Conservation (phyloP, 2,329 filamentous ascomycete species). For the Colletotrichum noveboracense region DNA sequence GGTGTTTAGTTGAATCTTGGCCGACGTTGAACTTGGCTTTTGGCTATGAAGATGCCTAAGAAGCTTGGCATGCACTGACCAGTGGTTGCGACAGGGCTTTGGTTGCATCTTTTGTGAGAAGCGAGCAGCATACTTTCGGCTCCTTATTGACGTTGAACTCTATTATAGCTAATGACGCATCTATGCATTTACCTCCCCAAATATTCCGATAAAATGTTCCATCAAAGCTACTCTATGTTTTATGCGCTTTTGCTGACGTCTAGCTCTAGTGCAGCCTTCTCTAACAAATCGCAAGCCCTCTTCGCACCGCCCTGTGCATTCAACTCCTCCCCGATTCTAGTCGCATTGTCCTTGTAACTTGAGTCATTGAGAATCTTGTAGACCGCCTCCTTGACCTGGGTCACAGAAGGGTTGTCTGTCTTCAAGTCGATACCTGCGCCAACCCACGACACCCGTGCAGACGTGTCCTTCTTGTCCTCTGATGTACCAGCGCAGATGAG, state of each 20-base stretch:
- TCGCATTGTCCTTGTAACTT: conserved; percentile 27
- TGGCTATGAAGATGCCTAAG: neutral
- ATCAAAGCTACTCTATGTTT: neutral
- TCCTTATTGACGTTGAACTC: neutral
- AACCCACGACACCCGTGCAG: conserved; percentile 35
- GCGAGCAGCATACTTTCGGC: neutral
- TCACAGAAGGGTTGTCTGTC: conserved; percentile 35
- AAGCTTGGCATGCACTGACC: neutral
- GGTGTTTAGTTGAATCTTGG: neutral
- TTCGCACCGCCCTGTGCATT: conserved; percentile 30
- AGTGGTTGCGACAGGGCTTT: neutral
- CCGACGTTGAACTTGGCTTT: neutral
- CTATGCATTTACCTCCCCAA: neutral
- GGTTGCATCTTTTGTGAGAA: neutral
- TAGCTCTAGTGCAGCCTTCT: conserved; percentile 24
- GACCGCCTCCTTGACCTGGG: conserved; percentile 29
- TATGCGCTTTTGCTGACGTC: neutral
- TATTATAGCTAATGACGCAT: neutral
- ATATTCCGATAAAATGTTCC: neutral
- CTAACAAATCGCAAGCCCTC: conserved; percentile 30
- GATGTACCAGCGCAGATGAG: conserved; percentile 40
- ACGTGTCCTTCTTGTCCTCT: conserved; percentile 42
- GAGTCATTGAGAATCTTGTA: conserved; percentile 28
- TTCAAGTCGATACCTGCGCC: conserved; percentile 39
- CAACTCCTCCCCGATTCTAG: conserved; percentile 29